phyloP scores from a whole-genome alignment of 2,329 filamentous ascomycete species.

The Torrubiellomyces zombiae region DNA sequence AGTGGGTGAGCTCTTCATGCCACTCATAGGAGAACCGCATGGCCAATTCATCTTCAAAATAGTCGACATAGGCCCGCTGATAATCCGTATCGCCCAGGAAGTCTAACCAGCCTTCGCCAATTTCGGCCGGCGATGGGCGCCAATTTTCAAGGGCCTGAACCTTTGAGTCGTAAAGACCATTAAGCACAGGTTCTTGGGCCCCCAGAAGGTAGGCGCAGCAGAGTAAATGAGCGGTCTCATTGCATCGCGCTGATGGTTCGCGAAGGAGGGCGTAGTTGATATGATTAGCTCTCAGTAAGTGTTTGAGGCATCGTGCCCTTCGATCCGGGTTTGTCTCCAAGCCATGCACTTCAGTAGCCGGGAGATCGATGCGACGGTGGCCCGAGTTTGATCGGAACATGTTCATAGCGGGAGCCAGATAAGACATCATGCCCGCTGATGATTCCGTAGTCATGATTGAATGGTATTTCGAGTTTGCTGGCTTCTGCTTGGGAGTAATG shows the following conservation, averaged over 20 bases:
- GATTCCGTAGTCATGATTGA: no score
- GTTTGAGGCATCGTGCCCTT: slow-evolving; percentile 68
- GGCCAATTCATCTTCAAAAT: slow-evolving; percentile 84
- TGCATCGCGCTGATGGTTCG: slow-evolving; percentile 58
- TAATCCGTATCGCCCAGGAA: slow-evolving; percentile 66
- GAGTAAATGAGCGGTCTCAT: slow-evolving; percentile 69
- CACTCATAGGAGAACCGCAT: slow-evolving; percentile 62
- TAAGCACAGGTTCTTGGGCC: slow-evolving; percentile 54
- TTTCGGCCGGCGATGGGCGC: slow-evolving; percentile 70
- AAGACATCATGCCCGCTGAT: slow-evolving; percentile 18
- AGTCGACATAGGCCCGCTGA: slow-evolving; percentile 83
- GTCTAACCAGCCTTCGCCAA: slow-evolving; percentile 70
- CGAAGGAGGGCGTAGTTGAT: slow-evolving; percentile 75
- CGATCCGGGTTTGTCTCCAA: slow-evolving; percentile 70
- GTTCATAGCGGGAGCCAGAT: slow-evolving; percentile 13
- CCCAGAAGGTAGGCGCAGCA: slow-evolving; percentile 77
- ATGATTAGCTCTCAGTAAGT: slow-evolving; percentile 83
- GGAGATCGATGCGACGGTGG: slow-evolving; percentile 33
- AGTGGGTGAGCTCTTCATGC: slow-evolving; percentile 60
- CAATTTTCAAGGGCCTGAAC: slow-evolving; percentile 59
- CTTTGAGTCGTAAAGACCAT: slow-evolving; percentile 66
- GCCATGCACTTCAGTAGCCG: slow-evolving; percentile 56
- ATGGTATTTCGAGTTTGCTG: no score
- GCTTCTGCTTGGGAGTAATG: no score
- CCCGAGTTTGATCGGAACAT: slow-evolving; percentile 10